These are phyloP conservation scores for Nevesoporus exiguus DNA, from an alignment of 768 basidiomycete genomes.

Conservation along the genomic window DNA sequence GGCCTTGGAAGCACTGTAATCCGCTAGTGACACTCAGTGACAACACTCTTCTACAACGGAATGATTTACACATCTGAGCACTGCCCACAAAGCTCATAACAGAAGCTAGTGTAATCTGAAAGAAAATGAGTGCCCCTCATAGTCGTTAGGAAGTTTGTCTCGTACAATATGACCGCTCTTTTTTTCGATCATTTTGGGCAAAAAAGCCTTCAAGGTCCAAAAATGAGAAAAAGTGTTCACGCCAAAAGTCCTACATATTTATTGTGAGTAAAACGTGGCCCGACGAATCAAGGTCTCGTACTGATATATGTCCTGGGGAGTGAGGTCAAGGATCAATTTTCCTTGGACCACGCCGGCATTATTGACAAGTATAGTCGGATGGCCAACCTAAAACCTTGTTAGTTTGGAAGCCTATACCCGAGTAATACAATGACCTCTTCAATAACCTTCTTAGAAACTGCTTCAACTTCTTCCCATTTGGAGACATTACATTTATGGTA, in stretches of 20 bases:
- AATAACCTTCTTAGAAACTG: slow-evolving; percentile 65
- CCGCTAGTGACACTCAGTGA: slow-evolving; percentile 46
- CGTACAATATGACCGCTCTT: slow-evolving; percentile 84
- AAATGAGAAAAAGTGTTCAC: slow-evolving; percentile 89
- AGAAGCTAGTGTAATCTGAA: slow-evolving; percentile 74
- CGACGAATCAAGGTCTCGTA: slow-evolving; percentile 55
- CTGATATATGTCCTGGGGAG: slow-evolving; percentile 77
- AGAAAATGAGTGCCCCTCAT: slow-evolving; percentile 13
- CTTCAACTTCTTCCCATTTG: slow-evolving; percentile 80
- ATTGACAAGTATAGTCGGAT: slow-evolving; percentile 88
- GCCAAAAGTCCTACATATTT: slow-evolving; percentile 67
- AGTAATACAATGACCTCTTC: slow-evolving; percentile 57
- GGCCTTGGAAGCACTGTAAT: slow-evolving; percentile 92
- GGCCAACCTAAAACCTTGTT: slow-evolving; percentile 57
- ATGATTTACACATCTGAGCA: slow-evolving; percentile 68
- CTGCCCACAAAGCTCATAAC: slow-evolving; percentile 67
- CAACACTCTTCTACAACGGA: background rate
- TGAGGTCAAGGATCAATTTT: slow-evolving; percentile 77
- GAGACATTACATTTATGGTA: slow-evolving; percentile 94
- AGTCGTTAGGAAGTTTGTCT: slow-evolving; percentile 5
- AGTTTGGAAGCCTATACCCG: background rate
- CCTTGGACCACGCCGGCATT: slow-evolving; percentile 95
- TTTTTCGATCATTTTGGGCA: slow-evolving; percentile 78
- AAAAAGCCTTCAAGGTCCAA: slow-evolving; percentile 90
- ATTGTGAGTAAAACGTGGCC: background rate